Percentiles rank a stretch among this genome's conserved stretches.
These are phyloP conservation scores for Gossypium anomalum DNA, from an alignment of 345 rosid species.

Conservation along the genomic window DNA sequence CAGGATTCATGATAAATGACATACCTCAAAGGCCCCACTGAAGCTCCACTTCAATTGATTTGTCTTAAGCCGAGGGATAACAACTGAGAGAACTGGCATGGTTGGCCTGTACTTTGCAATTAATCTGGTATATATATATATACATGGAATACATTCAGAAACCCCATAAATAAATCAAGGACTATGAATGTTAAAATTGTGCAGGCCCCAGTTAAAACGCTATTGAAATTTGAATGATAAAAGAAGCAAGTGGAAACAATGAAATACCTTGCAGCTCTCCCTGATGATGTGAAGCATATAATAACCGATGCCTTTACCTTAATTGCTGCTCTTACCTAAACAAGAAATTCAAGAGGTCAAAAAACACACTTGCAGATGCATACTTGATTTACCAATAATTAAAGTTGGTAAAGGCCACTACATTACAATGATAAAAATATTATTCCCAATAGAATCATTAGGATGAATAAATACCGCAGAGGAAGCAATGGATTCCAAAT, in stretches of 20 bases:
- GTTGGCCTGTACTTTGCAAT: conserved; percentile 98
- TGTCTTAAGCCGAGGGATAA: conserved; percentile 95
- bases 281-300: conserved; percentile 96
- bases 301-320: conserved; percentile 97
- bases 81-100: conserved; percentile 98
- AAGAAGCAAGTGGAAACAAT: too few species aligned
- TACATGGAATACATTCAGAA: not conserved
- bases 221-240: too few species aligned
- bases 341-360: conserved; percentile 6
- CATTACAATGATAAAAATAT: not conserved
- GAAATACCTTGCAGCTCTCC: conserved; percentile 90
- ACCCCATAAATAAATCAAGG: not conserved
- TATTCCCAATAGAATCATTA: not conserved
- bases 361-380: not conserved
- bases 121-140: conserved; percentile 51
- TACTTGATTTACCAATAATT: not conserved
- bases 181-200: too few species aligned
- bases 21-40: conserved; percentile 97
- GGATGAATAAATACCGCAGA: conserved; percentile 58
- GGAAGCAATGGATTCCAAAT: conserved; percentile 96
- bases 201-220: too few species aligned
- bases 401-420: not conserved
- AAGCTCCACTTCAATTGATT: conserved; percentile 98
- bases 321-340: conserved; percentile 95
- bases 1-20: not conserved